phyloP scores from a whole-genome alignment of 495 filamentous ascomycete species.

The Platismatia glauca region DNA sequence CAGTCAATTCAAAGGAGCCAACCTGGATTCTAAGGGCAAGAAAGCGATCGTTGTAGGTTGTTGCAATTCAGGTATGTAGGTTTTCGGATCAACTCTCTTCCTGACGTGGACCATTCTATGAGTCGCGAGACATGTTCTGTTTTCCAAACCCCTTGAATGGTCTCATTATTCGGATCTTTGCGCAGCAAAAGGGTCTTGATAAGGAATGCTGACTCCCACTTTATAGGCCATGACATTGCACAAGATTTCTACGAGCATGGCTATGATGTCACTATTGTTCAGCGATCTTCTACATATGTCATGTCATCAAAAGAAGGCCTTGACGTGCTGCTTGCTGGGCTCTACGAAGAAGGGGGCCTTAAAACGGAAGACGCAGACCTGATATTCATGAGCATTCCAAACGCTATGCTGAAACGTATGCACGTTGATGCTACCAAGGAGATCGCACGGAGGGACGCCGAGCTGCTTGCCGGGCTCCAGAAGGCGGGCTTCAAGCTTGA shows the following conservation, averaged over 20 bases:
- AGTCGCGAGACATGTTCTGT: no score
- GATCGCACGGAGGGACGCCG: slow-evolving; percentile 38
- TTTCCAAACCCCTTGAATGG: no score
- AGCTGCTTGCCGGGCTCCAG: slow-evolving; percentile 47
- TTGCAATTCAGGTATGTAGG: slow-evolving; percentile 76
- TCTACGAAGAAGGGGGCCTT: slow-evolving; percentile 54
- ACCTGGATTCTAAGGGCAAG: slow-evolving; percentile 41
- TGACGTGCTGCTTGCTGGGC: slow-evolving; percentile 43
- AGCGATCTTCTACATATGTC: slow-evolving; percentile 67
- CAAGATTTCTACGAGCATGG: slow-evolving; percentile 76
- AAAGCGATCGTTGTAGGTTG: slow-evolving; percentile 69
- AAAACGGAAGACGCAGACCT: slow-evolving; percentile 50
- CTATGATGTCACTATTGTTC: slow-evolving; percentile 75
- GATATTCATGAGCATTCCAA: slow-evolving; percentile 40
- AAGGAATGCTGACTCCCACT: no score
- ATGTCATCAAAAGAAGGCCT: slow-evolving; percentile 47
- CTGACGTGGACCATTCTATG: no score
- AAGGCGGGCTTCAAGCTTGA: slow-evolving; percentile 46
- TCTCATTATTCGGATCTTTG: no score
- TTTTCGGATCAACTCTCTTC: no score
- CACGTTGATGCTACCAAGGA: slow-evolving; percentile 40
- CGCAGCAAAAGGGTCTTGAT: no score
- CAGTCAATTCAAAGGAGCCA: slow-evolving; percentile 55
- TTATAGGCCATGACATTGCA: slow-evolving; percentile 68
- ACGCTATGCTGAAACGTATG: slow-evolving; percentile 42